These are phyloP conservation scores for Dimocarpus longan DNA, from an alignment of 345 rosid species.

Conservation along the genomic window DNA sequence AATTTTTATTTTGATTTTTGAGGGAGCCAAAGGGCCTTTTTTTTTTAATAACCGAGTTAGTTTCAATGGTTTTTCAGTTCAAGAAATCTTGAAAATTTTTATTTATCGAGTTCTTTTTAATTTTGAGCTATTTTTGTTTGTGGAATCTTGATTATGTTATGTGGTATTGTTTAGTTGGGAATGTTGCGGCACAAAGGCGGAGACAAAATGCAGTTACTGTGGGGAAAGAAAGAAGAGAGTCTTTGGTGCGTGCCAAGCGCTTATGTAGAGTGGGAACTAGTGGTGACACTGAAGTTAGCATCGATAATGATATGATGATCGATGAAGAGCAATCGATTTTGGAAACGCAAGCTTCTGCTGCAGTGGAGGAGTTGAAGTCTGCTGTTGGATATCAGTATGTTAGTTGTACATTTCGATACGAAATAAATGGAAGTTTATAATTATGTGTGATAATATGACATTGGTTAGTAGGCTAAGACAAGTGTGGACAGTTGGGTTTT, in stretches of 20 bases:
- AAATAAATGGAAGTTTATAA: background rate
- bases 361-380: conserved; percentile 76
- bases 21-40: background rate
- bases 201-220: conserved; percentile 83
- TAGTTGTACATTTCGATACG: conserved; percentile 6
- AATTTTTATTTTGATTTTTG: background rate
- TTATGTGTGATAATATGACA: background rate
- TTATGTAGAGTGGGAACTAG: conserved; percentile 76
- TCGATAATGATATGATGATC: conserved; percentile 68
- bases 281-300: conserved; percentile 39
- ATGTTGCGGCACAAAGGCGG: conserved; percentile 80
- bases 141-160: conserved; percentile 18
- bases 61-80: background rate
- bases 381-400: conserved; percentile 73
- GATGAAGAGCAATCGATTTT: conserved; percentile 77
- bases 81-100: background rate
- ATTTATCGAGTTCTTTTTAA: background rate
- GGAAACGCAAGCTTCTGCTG: conserved; percentile 64
- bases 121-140: background rate
- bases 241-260: conserved; percentile 81
- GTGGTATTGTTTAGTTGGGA: conserved; percentile 54
- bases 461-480: background rate
- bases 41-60: background rate
- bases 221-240: conserved; percentile 89
- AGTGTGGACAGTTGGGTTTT: background rate